Conservation (phyloP, 306 rosid genomes). For the Pterocarpus macrocarpus region DNA sequence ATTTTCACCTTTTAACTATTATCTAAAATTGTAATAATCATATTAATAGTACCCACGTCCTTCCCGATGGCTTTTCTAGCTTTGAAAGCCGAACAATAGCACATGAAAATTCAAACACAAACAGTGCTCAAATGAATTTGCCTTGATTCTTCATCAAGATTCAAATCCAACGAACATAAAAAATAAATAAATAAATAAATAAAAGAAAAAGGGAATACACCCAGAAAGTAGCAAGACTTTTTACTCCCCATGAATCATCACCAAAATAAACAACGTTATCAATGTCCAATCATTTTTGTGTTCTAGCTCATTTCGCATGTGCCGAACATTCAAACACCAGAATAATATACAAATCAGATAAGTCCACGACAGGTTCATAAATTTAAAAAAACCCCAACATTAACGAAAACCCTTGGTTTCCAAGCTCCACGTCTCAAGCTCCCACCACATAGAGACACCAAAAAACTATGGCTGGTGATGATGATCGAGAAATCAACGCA, state of each 20-base stretch:
- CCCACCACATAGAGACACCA: neutral
- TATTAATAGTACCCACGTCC: too few species aligned
- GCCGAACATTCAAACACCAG: neutral
- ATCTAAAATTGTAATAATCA: too few species aligned
- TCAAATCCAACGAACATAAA: neutral
- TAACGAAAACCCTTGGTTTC: neutral
- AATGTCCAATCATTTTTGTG: neutral
- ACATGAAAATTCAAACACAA: slow-evolving; percentile 4
- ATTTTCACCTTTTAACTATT: too few species aligned
- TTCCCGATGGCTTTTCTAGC: too few species aligned
- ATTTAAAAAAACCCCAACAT: neutral
- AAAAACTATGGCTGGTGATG: neutral
- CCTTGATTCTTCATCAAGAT: neutral
- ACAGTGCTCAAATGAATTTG: neutral
- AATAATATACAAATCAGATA: neutral
- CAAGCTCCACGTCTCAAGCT: neutral
- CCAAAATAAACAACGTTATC: neutral
- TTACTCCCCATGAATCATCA: too few species aligned
- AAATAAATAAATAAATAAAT: neutral
- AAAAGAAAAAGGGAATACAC: neutral
- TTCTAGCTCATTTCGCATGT: neutral
- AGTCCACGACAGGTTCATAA: neutral
- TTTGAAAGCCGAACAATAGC: neutral
- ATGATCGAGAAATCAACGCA: slow-evolving; percentile 46
- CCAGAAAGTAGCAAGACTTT: neutral